phyloP scores from a whole-genome alignment of 345 rosid species.

The Gossypium thurberi region DNA sequence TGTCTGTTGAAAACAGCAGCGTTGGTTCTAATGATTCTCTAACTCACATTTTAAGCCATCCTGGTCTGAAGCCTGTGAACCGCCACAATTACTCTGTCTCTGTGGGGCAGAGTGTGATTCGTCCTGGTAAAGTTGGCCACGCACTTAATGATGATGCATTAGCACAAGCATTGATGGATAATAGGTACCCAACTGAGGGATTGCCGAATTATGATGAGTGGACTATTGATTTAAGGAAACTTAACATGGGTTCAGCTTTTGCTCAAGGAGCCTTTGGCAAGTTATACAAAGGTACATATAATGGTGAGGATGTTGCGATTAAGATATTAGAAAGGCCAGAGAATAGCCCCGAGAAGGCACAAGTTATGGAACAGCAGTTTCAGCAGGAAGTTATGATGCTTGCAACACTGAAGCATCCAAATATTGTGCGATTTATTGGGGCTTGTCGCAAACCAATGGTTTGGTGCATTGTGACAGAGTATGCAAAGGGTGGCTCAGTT shows the following conservation, averaged over 20 bases:
- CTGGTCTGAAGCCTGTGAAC: constrained; percentile 43
- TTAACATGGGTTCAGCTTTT: constrained; percentile 64
- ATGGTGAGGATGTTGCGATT: constrained; percentile 55
- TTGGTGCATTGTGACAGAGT: constrained; percentile 51
- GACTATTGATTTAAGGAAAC: constrained; percentile 60
- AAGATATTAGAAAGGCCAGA: constrained; percentile 53
- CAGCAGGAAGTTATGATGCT: constrained; percentile 58
- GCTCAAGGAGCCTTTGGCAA: constrained; percentile 75
- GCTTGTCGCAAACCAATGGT: constrained; percentile 40
- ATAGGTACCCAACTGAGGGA: constrained; percentile 45
- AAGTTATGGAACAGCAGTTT: constrained; percentile 48
- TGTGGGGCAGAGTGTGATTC: constrained; percentile 51
- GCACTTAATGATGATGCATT: constrained; percentile 54
- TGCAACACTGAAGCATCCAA: constrained; percentile 45
- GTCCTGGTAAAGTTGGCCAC: constrained; percentile 47
- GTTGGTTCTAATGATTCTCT: constrained; percentile 65
- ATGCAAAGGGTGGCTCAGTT: constrained; percentile 44
- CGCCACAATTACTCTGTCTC: constrained; percentile 35
- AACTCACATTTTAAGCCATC: constrained; percentile 59
- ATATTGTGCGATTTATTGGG: constrained; percentile 47
- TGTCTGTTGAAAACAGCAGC: constrained; percentile 60
- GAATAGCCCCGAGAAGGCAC: constrained; percentile 37
- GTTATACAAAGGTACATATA: constrained; percentile 49
- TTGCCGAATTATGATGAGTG: constrained; percentile 47
- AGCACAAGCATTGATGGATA: constrained; percentile 56